A percentile compares a stretch with the other conserved stretches of the same genome.
These are phyloP conservation scores for Argentina anserina DNA, from an alignment of 306 rosid genomes.

Conservation along the genomic window DNA sequence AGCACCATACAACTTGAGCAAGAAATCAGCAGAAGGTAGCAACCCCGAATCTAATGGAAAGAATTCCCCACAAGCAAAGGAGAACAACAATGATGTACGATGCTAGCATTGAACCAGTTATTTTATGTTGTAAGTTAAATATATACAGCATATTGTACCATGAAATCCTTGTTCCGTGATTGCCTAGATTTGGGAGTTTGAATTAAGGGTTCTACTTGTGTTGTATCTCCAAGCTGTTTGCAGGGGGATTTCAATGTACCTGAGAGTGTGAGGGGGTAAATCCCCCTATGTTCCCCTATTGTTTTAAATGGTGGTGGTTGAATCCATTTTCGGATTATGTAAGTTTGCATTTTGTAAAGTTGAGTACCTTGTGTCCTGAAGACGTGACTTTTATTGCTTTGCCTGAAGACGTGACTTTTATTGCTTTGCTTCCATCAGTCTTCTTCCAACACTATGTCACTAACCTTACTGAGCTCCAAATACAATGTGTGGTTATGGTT, in stretches of 20 bases:
- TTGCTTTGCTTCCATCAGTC: no score
- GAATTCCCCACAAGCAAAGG: constrained; percentile 38
- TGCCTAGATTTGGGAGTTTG: constrained; percentile 3
- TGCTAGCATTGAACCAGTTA: constrained; percentile 20
- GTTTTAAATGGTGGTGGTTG: constrained; percentile 18
- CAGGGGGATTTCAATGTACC: neutral
- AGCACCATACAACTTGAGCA: constrained; percentile 62
- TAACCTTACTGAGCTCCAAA: neutral
- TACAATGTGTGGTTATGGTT: no score
- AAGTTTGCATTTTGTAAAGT: neutral
- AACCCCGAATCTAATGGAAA: constrained; percentile 51
- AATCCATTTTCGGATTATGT: constrained; percentile 16
- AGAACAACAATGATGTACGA: constrained; percentile 13
- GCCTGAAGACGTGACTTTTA: no score
- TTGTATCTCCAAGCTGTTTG: neutral
- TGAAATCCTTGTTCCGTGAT: neutral
- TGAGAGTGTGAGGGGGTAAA: constrained; percentile 6
- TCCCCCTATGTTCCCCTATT: constrained; percentile 12
- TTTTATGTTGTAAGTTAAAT: constrained; percentile 36
- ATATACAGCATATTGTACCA: constrained; percentile 26
- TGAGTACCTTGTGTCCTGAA: neutral
- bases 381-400: no score
- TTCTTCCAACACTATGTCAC: neutral
- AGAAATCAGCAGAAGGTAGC: constrained; percentile 45
- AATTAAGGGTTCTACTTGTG: constrained; percentile 2